Conservation (phyloP, 2,329 filamentous ascomycete genomes). For the Aspergillus fischeri region DNA sequence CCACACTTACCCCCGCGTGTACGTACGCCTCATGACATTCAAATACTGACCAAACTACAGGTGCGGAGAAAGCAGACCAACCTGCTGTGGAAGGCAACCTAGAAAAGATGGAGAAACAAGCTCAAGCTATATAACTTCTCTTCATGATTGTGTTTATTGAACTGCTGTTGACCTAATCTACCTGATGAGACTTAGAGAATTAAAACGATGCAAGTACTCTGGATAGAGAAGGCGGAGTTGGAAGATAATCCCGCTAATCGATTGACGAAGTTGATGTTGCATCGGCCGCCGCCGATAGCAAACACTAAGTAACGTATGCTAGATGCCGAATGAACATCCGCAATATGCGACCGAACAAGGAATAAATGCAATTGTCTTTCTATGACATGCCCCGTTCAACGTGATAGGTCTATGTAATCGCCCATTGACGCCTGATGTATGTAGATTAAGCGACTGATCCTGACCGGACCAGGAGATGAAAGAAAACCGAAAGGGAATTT, state of each 20-base stretch:
- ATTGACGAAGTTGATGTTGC: background rate
- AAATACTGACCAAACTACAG: constrained; percentile 22
- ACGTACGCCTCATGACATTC: background rate
- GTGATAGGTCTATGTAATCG: background rate
- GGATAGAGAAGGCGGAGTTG: background rate
- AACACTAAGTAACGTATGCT: background rate
- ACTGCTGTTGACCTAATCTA: background rate
- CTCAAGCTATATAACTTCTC: background rate
- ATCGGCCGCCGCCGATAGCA: too few species aligned
- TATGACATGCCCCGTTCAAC: background rate
- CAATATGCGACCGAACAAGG: background rate
- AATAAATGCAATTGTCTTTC: background rate
- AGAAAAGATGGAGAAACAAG: background rate
- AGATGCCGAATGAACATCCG: background rate
- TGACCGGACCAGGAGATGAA: background rate
- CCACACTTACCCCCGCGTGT: background rate
- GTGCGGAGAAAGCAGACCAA: constrained; percentile 51
- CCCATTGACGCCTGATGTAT: background rate
- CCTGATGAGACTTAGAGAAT: background rate
- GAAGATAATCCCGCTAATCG: background rate
- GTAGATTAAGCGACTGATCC: background rate
- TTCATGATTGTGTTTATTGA: constrained; percentile 6
- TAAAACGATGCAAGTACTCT: background rate
- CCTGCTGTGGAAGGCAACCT: constrained; percentile 20
- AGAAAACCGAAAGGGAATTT: background rate